Evolutionary conservation across 768 basidiomycete genomes (phyloP).

Genomic region (Rhodotorula paludigena): DNA sequence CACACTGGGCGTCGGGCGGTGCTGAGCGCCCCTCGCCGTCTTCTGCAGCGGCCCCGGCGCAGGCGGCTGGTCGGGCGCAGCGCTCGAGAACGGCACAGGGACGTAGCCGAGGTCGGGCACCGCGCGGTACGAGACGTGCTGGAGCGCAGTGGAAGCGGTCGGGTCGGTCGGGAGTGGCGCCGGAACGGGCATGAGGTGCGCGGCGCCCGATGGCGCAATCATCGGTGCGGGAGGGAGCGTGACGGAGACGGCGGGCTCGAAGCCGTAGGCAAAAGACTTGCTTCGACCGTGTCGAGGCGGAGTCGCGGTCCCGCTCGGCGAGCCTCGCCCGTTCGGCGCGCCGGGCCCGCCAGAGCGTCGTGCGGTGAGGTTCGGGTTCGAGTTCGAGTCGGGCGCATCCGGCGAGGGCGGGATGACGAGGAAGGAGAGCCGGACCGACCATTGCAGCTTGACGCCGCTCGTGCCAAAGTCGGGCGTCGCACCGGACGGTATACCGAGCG

Average conservation of each 20-base stretch:
- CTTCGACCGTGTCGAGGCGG: conserved; percentile 24
- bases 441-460: conserved; percentile 74
- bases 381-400: conserved; percentile 46
- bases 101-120: conserved; percentile 43
- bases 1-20: conserved; percentile 16
- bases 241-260: conserved; percentile 36
- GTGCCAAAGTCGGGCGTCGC: conserved; percentile 81
- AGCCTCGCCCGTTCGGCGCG: conserved; percentile 31
- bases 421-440: conserved; percentile 80
- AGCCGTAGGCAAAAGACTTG: conserved; percentile 42
- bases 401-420: conserved; percentile 63
- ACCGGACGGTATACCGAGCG: conserved; percentile 86
- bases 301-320: background rate
- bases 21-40: conserved; percentile 23
- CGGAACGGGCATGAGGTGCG: conserved; percentile 42
- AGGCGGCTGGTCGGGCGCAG: conserved; percentile 17
- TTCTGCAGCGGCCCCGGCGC: conserved; percentile 32
- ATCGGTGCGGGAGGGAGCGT: conserved; percentile 35
- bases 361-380: too few species aligned
- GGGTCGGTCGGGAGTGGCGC: conserved; percentile 8
- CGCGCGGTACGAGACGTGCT: conserved; percentile 42
- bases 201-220: conserved; percentile 37
- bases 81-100: conserved; percentile 41
- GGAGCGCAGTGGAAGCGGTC: background rate
- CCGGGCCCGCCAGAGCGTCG: conserved; percentile 49